Percentiles rank a stretch among this genome's conserved stretches.
Evolutionary conservation across 2,329 filamentous ascomycete species (phyloP).

Genomic region (Cordyceps cateniannulata): DNA sequence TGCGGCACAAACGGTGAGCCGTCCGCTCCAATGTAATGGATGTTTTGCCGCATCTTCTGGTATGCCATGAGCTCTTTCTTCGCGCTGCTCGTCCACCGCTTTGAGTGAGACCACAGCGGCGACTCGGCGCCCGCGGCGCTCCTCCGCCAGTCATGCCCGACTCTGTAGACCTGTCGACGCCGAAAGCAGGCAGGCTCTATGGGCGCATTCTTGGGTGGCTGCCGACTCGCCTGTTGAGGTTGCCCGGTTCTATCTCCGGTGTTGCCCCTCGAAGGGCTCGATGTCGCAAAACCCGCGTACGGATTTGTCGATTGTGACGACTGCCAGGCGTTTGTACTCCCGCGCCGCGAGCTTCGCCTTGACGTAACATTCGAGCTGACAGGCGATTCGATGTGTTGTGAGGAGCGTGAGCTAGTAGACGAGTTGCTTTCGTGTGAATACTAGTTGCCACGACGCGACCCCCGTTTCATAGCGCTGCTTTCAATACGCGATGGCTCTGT

Average conservation of each 20-base stretch:
- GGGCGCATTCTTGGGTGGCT: background rate
- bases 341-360: background rate
- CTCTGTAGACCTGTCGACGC: background rate
- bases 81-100: slow-evolving; percentile 15
- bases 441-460: slow-evolving; percentile 11
- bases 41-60: slow-evolving; percentile 15
- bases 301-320: background rate
- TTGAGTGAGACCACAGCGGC: slow-evolving; percentile 12
- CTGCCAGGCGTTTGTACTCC: background rate
- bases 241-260: background rate
- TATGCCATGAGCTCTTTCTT: slow-evolving; percentile 14
- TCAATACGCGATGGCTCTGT: background rate
- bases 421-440: slow-evolving; percentile 11
- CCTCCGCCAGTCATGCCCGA: background rate
- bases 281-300: background rate
- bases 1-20: slow-evolving; percentile 18
- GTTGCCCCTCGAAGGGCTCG: background rate
- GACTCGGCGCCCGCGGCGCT: background rate
- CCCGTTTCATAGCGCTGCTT: background rate
- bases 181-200: background rate
- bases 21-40: slow-evolving; percentile 13
- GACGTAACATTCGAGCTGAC: background rate
- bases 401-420: slow-evolving; percentile 10
- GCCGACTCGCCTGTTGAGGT: background rate
- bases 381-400: background rate